Base-by-base conservation (phyloP, 2,329 filamentous ascomycete genomes). In the Talaromyces piceae region DNA sequence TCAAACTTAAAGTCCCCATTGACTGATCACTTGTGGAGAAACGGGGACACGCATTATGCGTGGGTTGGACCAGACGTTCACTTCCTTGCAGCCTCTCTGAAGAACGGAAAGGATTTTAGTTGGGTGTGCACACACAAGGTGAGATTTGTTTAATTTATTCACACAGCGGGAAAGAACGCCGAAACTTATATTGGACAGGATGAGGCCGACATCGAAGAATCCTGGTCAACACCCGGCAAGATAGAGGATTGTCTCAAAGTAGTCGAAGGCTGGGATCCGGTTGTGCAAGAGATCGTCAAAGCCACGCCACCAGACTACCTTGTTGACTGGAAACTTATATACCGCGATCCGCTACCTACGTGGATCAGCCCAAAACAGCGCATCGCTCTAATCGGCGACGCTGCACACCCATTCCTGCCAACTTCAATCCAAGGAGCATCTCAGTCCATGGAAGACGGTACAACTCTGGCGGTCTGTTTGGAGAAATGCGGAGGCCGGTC, bases 111-210 rank as follows among this genome's bases (percentile, higher is more conserved):
- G 47, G 76, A 78, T 52, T 73, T 79, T 56, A 74, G 68, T 44
- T 79, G 77, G 77, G 77, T 78, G 3, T 76, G 75, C 50, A 78
- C 77, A 26, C 77, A 79, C 60, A 72, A 69, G 53, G 70, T 72
- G 54, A 49, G 20, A 4, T 12, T 43, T 11, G 13, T 43, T 25
- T 12, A 22, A 7, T 37, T 18, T 20, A 37, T 37, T 9, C 4
- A 27, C 25, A 18, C 4, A 39, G 13, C 9, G n/a, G 12, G 31
- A 8, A 33, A 9, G 6, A 2, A 12, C 20, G 18, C 7, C 33
- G 5, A 45, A n/a, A 5, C 28, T 44, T 5, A 50, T 23, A 9
- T 44, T 1, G 1, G 26, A 8, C 45, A 72, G 49, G 78, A 80
- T 56, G 70, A 73, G 51, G 71, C 73, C 55, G 73, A 80, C 56